These are phyloP conservation scores for Globisporangium echinulatum DNA, from an alignment of 352 stramenopile species.

Conservation along the genomic window DNA sequence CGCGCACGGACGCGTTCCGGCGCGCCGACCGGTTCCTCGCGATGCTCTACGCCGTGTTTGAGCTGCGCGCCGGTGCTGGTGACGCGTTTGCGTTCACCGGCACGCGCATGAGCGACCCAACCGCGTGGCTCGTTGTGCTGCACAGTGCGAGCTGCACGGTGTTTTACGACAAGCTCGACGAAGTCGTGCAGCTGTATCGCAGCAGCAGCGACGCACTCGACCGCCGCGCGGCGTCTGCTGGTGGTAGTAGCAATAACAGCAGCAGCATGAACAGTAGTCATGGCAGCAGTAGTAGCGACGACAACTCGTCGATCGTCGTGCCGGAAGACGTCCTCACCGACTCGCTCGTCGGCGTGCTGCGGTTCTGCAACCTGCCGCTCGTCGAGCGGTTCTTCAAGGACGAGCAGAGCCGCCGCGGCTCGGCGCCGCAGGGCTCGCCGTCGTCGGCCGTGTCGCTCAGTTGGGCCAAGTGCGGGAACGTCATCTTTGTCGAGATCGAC, in stretches of 20 bases:
- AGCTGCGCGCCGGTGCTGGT: constrained; percentile 17
- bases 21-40: constrained; percentile 48
- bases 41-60: constrained; percentile 52
- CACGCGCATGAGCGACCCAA: constrained; percentile 28
- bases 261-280: background rate
- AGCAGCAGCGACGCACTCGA: constrained; percentile 1
- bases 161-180: constrained; percentile 78
- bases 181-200: constrained; percentile 68
- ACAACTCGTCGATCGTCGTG: constrained; percentile 9
- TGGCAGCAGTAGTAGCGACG: background rate
- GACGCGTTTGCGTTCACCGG: constrained; percentile 1
- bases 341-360: constrained; percentile 54
- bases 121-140: constrained; percentile 58
- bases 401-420: constrained; percentile 12
- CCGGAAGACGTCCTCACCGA: constrained; percentile 55
- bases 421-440: constrained; percentile 12
- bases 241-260: background rate
- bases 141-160: constrained; percentile 69
- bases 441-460: constrained; percentile 27
- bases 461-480: constrained; percentile 80
- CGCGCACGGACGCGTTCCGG: constrained; percentile 37
- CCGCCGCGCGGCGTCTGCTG: no score
- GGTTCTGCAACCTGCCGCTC: constrained; percentile 73
- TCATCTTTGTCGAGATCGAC: constrained; percentile 81
- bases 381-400: constrained; percentile 70